A percentile compares a stretch with the other conserved stretches of the same genome.
Evolutionary conservation across 208 protist genomes (phyloP).

Genomic region (Trypanosoma theileri): DNA sequence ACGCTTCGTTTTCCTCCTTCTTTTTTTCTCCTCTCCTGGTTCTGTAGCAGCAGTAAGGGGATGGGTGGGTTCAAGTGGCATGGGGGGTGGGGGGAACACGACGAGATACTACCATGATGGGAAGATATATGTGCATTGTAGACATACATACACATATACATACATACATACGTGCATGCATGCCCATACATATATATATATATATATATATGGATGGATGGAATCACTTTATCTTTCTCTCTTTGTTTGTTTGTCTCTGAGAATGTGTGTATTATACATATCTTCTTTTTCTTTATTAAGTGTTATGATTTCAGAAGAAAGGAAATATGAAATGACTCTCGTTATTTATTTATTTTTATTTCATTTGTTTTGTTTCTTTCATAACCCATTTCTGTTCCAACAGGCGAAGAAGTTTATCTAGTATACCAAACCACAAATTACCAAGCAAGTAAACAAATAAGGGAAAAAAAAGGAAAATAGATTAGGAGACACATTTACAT

Average conservation of each 20-base stretch:
- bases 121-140: not conserved
- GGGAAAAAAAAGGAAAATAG: not conserved
- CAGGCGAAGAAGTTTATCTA: not conserved
- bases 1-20: no score
- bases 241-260: not conserved
- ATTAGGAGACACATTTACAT: not conserved
- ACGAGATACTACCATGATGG: not conserved
- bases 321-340: not conserved
- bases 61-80: not conserved
- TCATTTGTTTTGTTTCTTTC: slow-evolving; percentile 15
- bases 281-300: no score
- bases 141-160: slow-evolving; percentile 5
- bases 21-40: not conserved
- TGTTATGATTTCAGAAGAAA: no score
- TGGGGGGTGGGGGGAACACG: no score
- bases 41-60: not conserved
- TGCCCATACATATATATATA: slow-evolving; percentile 15
- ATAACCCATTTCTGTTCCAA: not conserved
- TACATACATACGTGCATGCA: not conserved
- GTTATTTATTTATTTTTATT: not conserved
- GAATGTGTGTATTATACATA: no score
- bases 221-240: not conserved
- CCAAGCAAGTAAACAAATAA: not conserved
- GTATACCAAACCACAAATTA: no score
- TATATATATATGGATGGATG: slow-evolving; percentile 9